A percentile compares a stretch with the other conserved stretches of the same genome.
These are phyloP conservation scores for Pelargonium myrrhifolium DNA, from an alignment of 441 rosid species.

Conservation along the genomic window DNA sequence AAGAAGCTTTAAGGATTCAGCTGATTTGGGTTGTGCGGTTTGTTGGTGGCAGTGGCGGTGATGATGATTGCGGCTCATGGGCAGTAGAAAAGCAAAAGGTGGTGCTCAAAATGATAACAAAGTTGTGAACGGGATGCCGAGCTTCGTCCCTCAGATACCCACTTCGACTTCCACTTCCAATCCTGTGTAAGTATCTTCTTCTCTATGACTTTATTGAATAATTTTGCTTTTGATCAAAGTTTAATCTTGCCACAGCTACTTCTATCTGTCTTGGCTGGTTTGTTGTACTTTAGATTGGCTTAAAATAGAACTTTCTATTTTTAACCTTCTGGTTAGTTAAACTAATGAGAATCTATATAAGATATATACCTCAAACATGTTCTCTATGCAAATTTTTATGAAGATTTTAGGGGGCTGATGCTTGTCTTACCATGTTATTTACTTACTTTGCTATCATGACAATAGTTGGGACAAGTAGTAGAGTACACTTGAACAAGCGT, in stretches of 20 bases:
- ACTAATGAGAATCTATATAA: neutral
- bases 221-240: neutral
- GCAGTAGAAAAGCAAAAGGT: slow-evolving; percentile 30
- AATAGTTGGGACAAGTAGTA: neutral
- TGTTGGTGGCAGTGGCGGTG: slow-evolving; percentile 6
- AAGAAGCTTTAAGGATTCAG: slow-evolving; percentile 2
- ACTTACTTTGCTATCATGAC: neutral
- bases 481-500: neutral
- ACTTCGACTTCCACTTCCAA: slow-evolving; percentile 20
- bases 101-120: slow-evolving; percentile 32
- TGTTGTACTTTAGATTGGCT: neutral
- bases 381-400: neutral
- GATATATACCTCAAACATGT: neutral
- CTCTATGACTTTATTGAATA: neutral
- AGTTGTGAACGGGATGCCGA: slow-evolving; percentile 42
- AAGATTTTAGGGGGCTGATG: neutral
- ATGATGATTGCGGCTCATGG: slow-evolving; percentile 32
- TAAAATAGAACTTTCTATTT: neutral
- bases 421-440: neutral
- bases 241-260: neutral
- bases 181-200: slow-evolving; percentile 29
- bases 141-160: slow-evolving; percentile 37
- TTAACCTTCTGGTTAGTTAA: neutral
- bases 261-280: neutral
- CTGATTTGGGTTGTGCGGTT: neutral